Conservation (phyloP, 352 stramenopile species). For the Globisporangium acanthophoron region DNA sequence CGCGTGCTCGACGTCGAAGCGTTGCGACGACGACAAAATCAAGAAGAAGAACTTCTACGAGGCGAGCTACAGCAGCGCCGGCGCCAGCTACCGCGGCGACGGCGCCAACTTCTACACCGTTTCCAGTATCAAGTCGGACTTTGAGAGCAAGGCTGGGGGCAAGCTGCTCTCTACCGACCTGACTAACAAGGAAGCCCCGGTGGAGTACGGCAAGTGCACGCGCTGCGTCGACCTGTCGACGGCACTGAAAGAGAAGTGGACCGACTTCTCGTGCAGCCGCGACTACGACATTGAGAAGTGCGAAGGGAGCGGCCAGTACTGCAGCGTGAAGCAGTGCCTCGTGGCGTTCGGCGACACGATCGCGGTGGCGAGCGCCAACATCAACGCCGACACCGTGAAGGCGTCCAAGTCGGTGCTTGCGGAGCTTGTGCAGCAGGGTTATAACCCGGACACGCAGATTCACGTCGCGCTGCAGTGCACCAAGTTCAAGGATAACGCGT, state of each 20-base stretch:
- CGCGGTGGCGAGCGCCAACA: slow-evolving; percentile 22
- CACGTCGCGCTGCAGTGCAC: slow-evolving; percentile 51
- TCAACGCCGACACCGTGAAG: slow-evolving; percentile 17
- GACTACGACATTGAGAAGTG: slow-evolving; percentile 43
- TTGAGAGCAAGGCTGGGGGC: background rate
- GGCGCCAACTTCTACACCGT: slow-evolving; percentile 22
- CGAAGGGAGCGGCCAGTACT: slow-evolving; percentile 24
- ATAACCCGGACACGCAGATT: slow-evolving; percentile 54
- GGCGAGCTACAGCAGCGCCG: background rate
- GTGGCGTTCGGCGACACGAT: slow-evolving; percentile 40
- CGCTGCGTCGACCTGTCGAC: slow-evolving; percentile 44
- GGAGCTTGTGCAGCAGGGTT: slow-evolving; percentile 27
- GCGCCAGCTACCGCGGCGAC: background rate
- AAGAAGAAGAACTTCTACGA: slow-evolving; percentile 2
- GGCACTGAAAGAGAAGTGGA: slow-evolving; percentile 44
- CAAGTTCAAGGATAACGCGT: slow-evolving; percentile 3
- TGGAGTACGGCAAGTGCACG: slow-evolving; percentile 28
- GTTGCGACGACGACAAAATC: slow-evolving; percentile 29
- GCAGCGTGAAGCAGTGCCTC: slow-evolving; percentile 47
- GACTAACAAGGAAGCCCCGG: slow-evolving; percentile 8
- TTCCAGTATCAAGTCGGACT: slow-evolving; percentile 24
- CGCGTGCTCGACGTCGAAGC: slow-evolving; percentile 20
- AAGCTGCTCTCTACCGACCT: slow-evolving; percentile 8
- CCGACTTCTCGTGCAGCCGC: slow-evolving; percentile 49
- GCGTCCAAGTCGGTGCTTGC: slow-evolving; percentile 32